phyloP scores from a whole-genome alignment of 148 eudicot genomes.

The Cornus kousa region DNA sequence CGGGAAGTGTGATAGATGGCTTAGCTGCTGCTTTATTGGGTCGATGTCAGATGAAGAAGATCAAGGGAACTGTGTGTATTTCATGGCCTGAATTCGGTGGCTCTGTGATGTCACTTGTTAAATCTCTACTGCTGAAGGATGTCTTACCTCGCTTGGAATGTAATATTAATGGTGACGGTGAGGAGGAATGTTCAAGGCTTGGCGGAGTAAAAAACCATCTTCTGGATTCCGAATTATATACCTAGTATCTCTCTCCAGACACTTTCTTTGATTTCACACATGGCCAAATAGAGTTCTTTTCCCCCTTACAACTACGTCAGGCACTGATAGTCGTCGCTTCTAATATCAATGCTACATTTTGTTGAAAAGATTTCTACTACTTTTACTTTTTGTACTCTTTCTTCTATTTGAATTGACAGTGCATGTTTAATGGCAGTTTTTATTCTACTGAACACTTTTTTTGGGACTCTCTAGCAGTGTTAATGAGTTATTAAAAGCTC shows the following conservation, averaged over 20 bases:
- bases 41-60: slow-evolving; percentile 61
- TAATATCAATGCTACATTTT: not conserved
- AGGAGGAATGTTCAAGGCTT: slow-evolving; percentile 37
- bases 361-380: not conserved
- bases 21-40: slow-evolving; percentile 74
- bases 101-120: slow-evolving; percentile 49
- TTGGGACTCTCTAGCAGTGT: too few species aligned
- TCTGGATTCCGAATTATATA: slow-evolving; percentile 72
- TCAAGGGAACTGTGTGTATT: slow-evolving; percentile 60
- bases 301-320: not conserved
- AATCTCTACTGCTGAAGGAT: slow-evolving; percentile 52
- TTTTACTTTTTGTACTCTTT: too few species aligned
- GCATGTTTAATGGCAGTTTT: too few species aligned
- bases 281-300: too few species aligned
- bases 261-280: not conserved
- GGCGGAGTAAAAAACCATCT: slow-evolving; percentile 46
- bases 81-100: slow-evolving; percentile 83
- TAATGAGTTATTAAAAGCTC: not conserved
- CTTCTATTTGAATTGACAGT: too few species aligned
- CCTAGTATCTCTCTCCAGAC: slow-evolving; percentile 29
- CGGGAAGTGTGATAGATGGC: slow-evolving; percentile 88
- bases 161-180: slow-evolving; percentile 22
- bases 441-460: too few species aligned
- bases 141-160: slow-evolving; percentile 47
- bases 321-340: not conserved